Base-by-base conservation (phyloP, 257 asterid species). In the Gentiana dahurica region DNA sequence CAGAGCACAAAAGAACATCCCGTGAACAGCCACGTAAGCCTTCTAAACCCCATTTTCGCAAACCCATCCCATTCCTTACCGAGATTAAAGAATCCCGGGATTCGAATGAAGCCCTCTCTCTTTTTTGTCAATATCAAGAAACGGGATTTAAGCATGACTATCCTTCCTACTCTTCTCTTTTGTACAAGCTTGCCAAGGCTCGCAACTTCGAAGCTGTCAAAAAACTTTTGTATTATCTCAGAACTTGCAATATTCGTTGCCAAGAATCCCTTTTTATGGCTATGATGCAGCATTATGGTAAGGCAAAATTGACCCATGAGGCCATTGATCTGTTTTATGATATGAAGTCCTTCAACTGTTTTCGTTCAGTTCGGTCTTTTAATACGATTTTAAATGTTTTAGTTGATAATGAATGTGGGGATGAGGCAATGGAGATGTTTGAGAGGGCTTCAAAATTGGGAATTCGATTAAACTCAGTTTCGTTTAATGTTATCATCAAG, bases 131-230 rank as follows among this genome's bases (percentile, higher is more conserved):
- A n/a, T 81, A 73, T 80, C 24, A 54, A 6, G 74, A 78, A 38
- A 62, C n/a, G 62, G 96, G 94, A 36, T 61, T 71, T 86, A 81
- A 69, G 50, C 98, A 82, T 60, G 87, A 83, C 70, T 91, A 91
- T 73, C 96, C 95, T 64, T 81, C 92, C 36, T 87, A 79, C 66
- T 82, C 95, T 50, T 73, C 94, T 13, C 84, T 85, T 57, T 33
- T 79, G 44, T 85, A 84, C 77, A 85, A 78, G 76, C 96, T 91
- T 34, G 89, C 92, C 1, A 74, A 76, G 13, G 76, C 85, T 45
- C 72, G 80, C 35, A 70, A 71, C 33, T 91, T 85, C 58, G 81
- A 77, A 36, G 84, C 71, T 12, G 70, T 87, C n/a, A 85, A 83
- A n/a, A 51, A 65, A 72, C 66, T 91, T 59, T 53, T 91, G 62